Conservation (phyloP, 169 alveolate species). For the Fabrea salina region DNA sequence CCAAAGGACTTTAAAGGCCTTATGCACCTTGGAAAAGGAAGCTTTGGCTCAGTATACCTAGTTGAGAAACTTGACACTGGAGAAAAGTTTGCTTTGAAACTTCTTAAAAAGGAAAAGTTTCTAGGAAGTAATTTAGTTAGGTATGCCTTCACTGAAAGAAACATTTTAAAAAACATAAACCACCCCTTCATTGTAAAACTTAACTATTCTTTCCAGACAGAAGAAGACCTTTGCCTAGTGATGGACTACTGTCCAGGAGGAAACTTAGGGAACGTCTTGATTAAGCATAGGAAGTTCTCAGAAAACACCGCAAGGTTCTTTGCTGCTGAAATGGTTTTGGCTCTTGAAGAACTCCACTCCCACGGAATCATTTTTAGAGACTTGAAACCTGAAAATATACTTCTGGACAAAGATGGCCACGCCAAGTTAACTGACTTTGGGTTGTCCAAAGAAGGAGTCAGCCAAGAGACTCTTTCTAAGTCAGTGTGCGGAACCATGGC, state of each 20-base stretch:
- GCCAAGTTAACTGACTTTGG: constrained; percentile 90
- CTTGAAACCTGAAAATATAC: constrained; percentile 89
- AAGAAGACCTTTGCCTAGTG: constrained; percentile 65
- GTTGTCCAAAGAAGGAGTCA: constrained; percentile 83
- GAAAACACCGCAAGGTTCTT: constrained; percentile 53
- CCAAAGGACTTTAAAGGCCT: constrained; percentile 45
- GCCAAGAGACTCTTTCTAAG: constrained; percentile 46
- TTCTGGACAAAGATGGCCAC: constrained; percentile 85
- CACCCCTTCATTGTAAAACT: constrained; percentile 79
- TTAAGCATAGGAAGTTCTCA: constrained; percentile 49
- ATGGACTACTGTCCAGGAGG: constrained; percentile 81
- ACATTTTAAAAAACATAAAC: constrained; percentile 47
- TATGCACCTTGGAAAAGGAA: constrained; percentile 72
- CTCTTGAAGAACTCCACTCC: constrained; percentile 83
- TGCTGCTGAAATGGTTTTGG: constrained; percentile 73
- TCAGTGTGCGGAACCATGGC: constrained; percentile 87
- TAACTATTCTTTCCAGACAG: constrained; percentile 70
- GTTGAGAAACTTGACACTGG: constrained; percentile 67
- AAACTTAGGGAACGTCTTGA: constrained; percentile 65
- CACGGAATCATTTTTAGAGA: constrained; percentile 87
- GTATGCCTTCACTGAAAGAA: constrained; percentile 87
- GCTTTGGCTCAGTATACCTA: constrained; percentile 84
- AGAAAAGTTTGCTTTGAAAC: constrained; percentile 82
- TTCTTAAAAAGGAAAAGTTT: constrained; percentile 70
- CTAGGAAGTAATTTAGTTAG: constrained; percentile 76